A percentile compares a stretch with the other conserved stretches of the same genome.
phyloP scores from a whole-genome alignment of 148 eudicot species.

The Pharnaceum exiguum region DNA sequence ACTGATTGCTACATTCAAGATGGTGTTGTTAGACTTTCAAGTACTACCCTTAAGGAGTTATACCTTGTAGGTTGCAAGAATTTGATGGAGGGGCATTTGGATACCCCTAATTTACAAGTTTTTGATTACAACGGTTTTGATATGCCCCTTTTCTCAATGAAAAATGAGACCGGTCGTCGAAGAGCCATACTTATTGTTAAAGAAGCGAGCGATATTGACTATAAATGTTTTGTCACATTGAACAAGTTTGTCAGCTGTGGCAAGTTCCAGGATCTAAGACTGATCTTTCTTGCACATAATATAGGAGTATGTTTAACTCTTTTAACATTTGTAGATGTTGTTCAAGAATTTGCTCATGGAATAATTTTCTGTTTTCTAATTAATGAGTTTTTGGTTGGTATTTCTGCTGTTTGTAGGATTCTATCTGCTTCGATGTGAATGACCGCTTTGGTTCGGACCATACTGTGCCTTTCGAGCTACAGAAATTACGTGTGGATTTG shows the following conservation, averaged over 20 bases:
- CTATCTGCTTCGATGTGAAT: not conserved
- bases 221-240: slow-evolving; percentile 8
- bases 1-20: slow-evolving; percentile 11
- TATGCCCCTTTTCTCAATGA: slow-evolving; percentile 10
- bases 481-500: slow-evolving; percentile 6
- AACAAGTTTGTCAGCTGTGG: slow-evolving; percentile 14
- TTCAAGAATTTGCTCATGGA: not conserved
- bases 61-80: slow-evolving; percentile 4
- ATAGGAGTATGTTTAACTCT: slow-evolving; percentile 3
- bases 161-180: slow-evolving; percentile 5
- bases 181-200: slow-evolving; percentile 5
- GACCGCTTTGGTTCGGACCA: not conserved
- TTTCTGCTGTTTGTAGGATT: not conserved
- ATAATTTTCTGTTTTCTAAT: no score
- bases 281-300: slow-evolving; percentile 1
- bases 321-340: not conserved
- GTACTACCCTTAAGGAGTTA: slow-evolving; percentile 10
- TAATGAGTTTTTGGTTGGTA: not conserved
- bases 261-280: slow-evolving; percentile 14
- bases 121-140: slow-evolving; percentile 6
- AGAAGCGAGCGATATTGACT: slow-evolving; percentile 3
- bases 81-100: slow-evolving; percentile 12
- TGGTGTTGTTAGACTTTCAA: slow-evolving; percentile 18
- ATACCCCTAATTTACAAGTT: slow-evolving; percentile 8
- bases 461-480: slow-evolving; percentile 10